These are phyloP conservation scores for Debaryomycetaceae sp. DNA, from an alignment of 1,139 yeast genomes.

Conservation along the genomic window DNA sequence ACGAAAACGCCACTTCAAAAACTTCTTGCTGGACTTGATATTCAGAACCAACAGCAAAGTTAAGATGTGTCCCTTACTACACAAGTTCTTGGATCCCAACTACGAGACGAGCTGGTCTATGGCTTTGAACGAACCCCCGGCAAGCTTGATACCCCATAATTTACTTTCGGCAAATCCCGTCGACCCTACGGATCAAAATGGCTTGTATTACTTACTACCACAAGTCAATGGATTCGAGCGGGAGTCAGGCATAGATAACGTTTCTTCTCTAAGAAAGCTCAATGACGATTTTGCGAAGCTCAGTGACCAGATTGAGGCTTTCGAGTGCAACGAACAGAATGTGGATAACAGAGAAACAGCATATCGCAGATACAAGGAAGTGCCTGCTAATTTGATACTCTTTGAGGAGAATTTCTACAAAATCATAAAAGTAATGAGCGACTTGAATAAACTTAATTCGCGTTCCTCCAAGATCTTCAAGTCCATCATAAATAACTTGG, in stretches of 20 bases:
- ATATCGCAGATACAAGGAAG: conserved; percentile 17
- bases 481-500: conserved; percentile 26
- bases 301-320: conserved; percentile 32
- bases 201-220: conserved; percentile 42
- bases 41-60: conserved; percentile 24
- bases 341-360: conserved; percentile 6
- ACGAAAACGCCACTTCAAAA: conserved; percentile 37
- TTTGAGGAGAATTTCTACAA: conserved; percentile 36
- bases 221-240: conserved; percentile 35
- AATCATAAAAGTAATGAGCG: conserved; percentile 29
- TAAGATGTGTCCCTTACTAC: conserved; percentile 30
- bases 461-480: conserved; percentile 30
- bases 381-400: conserved; percentile 32
- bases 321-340: conserved; percentile 23
- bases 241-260: conserved; percentile 27
- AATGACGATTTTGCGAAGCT: conserved; percentile 37
- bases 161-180: conserved; percentile 42
- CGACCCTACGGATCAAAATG: conserved; percentile 45
- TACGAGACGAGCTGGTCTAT: conserved; percentile 47
- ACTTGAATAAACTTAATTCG: conserved; percentile 33
- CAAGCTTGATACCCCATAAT: conserved; percentile 36
- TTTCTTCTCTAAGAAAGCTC: conserved; percentile 29
- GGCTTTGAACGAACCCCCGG: conserved; percentile 47
- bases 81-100: conserved; percentile 47
- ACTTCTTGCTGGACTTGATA: conserved; percentile 35